Conservation (phyloP, 768 basidiomycete species). For the Phanerochaete sordida region DNA sequence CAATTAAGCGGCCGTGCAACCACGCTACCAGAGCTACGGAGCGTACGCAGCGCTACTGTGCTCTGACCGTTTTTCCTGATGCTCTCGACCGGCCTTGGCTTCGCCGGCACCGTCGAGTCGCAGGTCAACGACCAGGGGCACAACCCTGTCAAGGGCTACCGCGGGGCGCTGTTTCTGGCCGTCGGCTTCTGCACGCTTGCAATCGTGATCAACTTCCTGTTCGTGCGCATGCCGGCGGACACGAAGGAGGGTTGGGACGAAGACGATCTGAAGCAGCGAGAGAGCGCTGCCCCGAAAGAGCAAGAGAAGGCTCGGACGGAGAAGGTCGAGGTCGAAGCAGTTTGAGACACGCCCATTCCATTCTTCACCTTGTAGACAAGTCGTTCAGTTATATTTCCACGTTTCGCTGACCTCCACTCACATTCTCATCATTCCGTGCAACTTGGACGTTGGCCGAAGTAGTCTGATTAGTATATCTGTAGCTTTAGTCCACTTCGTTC, state of each 20-base stretch:
- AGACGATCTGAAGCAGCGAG: conserved; percentile 2
- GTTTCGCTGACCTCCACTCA: too few species aligned
- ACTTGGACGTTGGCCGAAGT: too few species aligned
- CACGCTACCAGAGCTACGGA: too few species aligned
- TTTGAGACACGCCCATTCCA: too few species aligned
- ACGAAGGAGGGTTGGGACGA: conserved; percentile 10
- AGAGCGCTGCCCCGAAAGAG: background rate
- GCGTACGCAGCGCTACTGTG: too few species aligned
- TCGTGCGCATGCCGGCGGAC: conserved; percentile 8
- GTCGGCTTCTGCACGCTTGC: conserved; percentile 9
- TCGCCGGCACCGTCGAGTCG: conserved; percentile 13
- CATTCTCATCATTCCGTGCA: too few species aligned
- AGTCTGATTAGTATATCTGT: too few species aligned
- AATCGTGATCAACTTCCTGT: background rate
- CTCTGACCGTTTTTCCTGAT: too few species aligned
- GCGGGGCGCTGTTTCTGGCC: conserved; percentile 7
- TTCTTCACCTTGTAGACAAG: too few species aligned
- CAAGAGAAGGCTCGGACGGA: background rate
- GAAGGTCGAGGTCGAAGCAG: background rate
- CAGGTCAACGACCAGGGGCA: conserved; percentile 6
- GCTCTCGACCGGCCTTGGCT: conserved; percentile 12
- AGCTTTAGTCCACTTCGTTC: too few species aligned
- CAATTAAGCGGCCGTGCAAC: too few species aligned
- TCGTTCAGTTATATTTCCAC: too few species aligned
- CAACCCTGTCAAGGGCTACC: conserved; percentile 7